Base-by-base conservation (phyloP, 2,329 filamentous ascomycete species). In the Chaetoscypha palmicola region DNA sequence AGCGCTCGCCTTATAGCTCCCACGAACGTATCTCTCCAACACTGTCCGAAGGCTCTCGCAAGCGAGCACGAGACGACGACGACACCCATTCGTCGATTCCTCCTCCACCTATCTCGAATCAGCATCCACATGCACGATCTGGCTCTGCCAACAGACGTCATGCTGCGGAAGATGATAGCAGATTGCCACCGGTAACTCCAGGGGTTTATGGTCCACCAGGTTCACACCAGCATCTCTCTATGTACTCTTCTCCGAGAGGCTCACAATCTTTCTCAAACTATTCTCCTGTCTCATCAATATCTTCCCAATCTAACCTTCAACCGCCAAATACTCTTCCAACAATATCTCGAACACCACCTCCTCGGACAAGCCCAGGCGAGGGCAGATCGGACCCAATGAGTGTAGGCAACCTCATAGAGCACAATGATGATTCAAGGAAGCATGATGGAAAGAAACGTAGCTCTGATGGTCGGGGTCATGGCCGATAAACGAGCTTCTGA, bases 71-170 rank as follows among this genome's bases (percentile, higher is more conserved):
- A 38, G 50, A 19, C n/a, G 16, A 35, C n/a, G 23, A 53, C 47
- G 63, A 67, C 31, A 57, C 60, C 5, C 63, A 65, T 37, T 53
- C 59, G 11, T 56, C 60, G 1, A 59, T 63, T 11, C 54, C 65
- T 12, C 62, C 64, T 17, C 63, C 62, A n/a, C 63, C 62, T 17
- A 53, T 62, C 21, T 60, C 61, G n/a, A 58, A 53, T 14, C 59
- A 59, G 17, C 48, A 52, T n/a, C 33, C 48, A 1, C 60, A 56
- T 41, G 19, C 52, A 21, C 53, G 58, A 9, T 41, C 54, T 11
- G 59, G 61, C 3, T 53, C 46, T 26, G 35, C 49, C 12, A 48
- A 46, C 34, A 57, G 52, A 26, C 55, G 58, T 17, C 53, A 54
- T 22, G 54, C 57, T 14, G 56, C 48, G n/a, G 57, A 60, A 22